These are phyloP conservation scores for Pittosporum tobira DNA, from an alignment of 129 eudicot genomes.

Conservation along the genomic window DNA sequence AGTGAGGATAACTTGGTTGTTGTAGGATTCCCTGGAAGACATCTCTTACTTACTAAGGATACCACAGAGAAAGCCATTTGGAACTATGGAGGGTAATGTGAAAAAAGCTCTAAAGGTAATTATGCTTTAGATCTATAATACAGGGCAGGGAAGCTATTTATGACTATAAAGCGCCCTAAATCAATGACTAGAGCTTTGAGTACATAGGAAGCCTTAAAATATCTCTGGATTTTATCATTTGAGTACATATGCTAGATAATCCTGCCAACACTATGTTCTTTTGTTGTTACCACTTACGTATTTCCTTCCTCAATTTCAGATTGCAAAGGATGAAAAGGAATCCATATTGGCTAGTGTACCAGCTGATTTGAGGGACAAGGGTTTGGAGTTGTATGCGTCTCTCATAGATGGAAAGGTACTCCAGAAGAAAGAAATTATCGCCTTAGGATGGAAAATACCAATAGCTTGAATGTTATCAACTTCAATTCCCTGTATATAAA, in stretches of 20 bases:
- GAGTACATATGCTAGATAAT: neutral
- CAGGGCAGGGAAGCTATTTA: neutral
- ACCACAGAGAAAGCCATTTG: constrained; percentile 94
- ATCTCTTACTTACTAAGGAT: constrained; percentile 86
- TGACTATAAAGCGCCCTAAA: neutral
- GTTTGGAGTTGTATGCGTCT: constrained; percentile 58
- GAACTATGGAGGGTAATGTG: constrained; percentile 98
- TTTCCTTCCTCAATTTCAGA: constrained; percentile 34
- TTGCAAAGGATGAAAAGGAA: constrained; percentile 84
- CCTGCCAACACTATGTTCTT: neutral
- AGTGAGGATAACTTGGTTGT: neutral
- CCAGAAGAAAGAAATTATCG: constrained; percentile 9
- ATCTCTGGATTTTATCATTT: neutral
- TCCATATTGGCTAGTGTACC: constrained; percentile 80
- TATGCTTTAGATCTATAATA: neutral
- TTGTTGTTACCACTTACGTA: neutral
- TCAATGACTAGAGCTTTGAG: neutral
- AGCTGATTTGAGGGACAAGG: constrained; percentile 64
- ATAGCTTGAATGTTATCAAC: constrained; percentile 8
- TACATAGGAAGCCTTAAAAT: neutral
- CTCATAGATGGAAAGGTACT: constrained; percentile 85
- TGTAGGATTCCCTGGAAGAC: constrained; percentile 89
- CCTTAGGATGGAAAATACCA: neutral
- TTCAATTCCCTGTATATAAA: neutral
- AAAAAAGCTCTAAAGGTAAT: constrained; percentile 90